Percentiles rank a stretch among this genome's conserved stretches.
phyloP scores from a whole-genome alignment of 179 eudicot genomes.

The Vitellaria paradoxa region DNA sequence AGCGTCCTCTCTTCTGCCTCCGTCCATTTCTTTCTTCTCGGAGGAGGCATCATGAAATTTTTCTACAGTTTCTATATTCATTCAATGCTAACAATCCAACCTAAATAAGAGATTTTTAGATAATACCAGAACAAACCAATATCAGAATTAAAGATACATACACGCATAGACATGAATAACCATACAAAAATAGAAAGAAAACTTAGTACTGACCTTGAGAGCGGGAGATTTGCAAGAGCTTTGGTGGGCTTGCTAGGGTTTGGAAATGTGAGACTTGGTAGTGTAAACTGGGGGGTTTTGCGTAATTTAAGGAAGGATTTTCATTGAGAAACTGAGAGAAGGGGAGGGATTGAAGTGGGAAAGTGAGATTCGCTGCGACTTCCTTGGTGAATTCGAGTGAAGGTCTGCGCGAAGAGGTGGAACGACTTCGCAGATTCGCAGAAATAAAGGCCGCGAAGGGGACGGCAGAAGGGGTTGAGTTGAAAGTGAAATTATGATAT shows the following conservation, averaged over 20 bases:
- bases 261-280: not conserved
- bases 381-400: not conserved
- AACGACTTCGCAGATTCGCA: not conserved
- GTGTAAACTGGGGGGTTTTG: not conserved
- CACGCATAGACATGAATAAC: not conserved
- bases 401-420: not conserved
- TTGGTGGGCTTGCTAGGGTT: constrained; percentile 6
- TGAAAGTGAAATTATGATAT: too few species aligned
- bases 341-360: not conserved
- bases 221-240: not conserved
- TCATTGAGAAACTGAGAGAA: constrained; percentile 6
- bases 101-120: not conserved
- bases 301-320: not conserved
- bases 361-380: not conserved
- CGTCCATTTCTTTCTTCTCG: constrained; percentile 90
- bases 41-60: constrained; percentile 43
- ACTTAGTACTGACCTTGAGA: constrained; percentile 10
- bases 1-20: constrained; percentile 86
- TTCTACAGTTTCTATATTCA: constrained; percentile 13
- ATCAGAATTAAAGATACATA: not conserved
- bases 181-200: not conserved
- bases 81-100: constrained; percentile 8
- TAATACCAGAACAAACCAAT: not conserved
- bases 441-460: not conserved
- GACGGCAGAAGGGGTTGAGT: too few species aligned